These are phyloP conservation scores for Candida michaelii DNA, from an alignment of 805 yeast genomes.

Conservation along the genomic window DNA sequence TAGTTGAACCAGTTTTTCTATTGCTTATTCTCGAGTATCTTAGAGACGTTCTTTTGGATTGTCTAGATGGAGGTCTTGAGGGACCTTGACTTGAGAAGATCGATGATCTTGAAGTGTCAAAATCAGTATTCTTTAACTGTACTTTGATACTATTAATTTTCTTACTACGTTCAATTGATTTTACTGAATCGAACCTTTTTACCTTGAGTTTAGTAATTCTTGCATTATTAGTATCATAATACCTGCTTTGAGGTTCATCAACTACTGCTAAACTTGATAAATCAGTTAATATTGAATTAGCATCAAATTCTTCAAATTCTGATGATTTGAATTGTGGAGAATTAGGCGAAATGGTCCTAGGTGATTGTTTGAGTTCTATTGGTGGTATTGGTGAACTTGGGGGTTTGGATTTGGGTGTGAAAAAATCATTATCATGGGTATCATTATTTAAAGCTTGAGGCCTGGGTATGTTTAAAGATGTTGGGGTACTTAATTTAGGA, in stretches of 20 bases:
- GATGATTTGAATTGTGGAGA: background rate
- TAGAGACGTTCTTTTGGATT: background rate
- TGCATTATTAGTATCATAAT: background rate
- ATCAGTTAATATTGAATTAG: slow-evolving; percentile 6
- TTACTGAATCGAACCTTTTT: background rate
- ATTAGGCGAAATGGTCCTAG: background rate
- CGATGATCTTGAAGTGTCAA: slow-evolving; percentile 3
- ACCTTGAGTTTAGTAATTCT: background rate
- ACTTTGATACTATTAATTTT: background rate
- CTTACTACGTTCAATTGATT: slow-evolving; percentile 2
- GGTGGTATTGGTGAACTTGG: slow-evolving; percentile 4
- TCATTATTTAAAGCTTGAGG: background rate
- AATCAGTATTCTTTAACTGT: background rate
- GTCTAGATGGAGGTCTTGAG: slow-evolving; percentile 1
- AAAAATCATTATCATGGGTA: background rate
- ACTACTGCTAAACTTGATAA: slow-evolving; percentile 6
- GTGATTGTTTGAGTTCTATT: background rate
- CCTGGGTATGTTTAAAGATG: background rate
- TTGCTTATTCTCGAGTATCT: background rate
- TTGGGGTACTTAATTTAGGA: background rate
- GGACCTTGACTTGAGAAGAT: background rate
- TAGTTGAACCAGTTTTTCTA: slow-evolving; percentile 3
- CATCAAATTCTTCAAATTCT: background rate
- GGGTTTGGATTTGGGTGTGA: background rate
- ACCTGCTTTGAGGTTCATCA: background rate